Base-by-base conservation (phyloP, 2,329 filamentous ascomycete species). In the Bertia moriformis region DNA sequence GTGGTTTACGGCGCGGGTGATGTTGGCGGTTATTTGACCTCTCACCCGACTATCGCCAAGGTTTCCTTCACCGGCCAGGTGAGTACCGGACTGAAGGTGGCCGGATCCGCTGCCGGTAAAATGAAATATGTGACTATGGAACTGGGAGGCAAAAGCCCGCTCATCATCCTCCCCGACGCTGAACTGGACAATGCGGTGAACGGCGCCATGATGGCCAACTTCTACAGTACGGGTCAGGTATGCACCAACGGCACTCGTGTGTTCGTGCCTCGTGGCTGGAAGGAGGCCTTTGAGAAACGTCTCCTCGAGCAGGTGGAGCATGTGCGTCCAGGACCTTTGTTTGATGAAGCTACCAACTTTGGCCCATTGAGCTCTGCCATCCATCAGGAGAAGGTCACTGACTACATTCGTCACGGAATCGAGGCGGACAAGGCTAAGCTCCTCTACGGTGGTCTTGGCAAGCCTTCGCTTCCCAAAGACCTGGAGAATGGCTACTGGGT, bases 61-160 rank as follows among this genome's bases (percentile, higher is more conserved):
- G 84, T 93, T 49, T 86, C 80, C 52, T 93, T 93, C 62, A 93
- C 86, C 0, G 86, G 86, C 14, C 85, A 93, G 54, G 85, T 93
- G 18, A 71, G 74, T 42, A 93, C 86, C 0, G 86, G 87, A 13
- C 73, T 74, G 59, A 89, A 85, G 55, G 86, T 94, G 7, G 85
- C 86, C 7, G 73, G 71, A 33, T 66, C 78, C 24, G 86, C 86
- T 2, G 79, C 82, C 1, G 74, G 73, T 20, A 74, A 73, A 48
- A 87, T 93, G 81, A 93, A 93, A 61, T 86, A 87, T 53, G 79
- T 91, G 38, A 93, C 87, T 15, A 88, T 93, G 82, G 87, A 94
- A 60, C 70, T 93, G 0, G 87, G 87, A 40, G 87, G 87, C 38
- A 93, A 93, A 62, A 86, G 79, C 43, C 83, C 86, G 1, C 66